Evolutionary conservation across 2,329 filamentous ascomycete species (phyloP), one percentile per base, ranked within the genome.

Genomic region (Exophiala sp.): DNA sequence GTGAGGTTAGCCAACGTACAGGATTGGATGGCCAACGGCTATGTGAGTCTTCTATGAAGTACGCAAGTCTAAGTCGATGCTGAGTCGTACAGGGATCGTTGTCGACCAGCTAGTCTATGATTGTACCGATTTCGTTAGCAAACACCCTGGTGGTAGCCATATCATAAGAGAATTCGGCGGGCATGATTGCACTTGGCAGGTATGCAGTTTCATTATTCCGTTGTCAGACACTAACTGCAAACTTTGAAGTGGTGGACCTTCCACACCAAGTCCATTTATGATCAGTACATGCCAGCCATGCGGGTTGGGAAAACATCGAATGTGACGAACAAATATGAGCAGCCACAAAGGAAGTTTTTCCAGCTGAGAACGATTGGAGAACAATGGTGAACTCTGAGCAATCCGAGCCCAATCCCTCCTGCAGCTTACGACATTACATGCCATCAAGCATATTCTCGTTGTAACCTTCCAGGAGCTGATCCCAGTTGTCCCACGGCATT

Each of bases 211-310:
- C 14, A 18, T 2, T 3, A n/a, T 24, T 2, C 12, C 3, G 2
- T 41, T 29, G 24, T 29, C 24, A 29, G 39, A 11, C 18, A 18
- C 18, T 18, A 18, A 32, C 5, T 2, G n/a, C 10, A 5, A 21
- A 36, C 5, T 32, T 2, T 10, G 7, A 10, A 51, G 49, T 51
- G 49, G 49, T 51, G 49, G 49, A 45, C 49, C 11, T 51, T 51
- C 20, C 49, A 51, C 20, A 45, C 35, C 18, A 32, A 38, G 11
- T 33, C 33, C 3, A 36, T 45, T 32, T 35, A 45, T 18, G 33
- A 51, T 11, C 20, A 36, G 29, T 43, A 51, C 36, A 43, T 41
- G 18, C 39, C 12, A 12, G 9, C 24, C 3, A 36, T 51, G 20
- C 21, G 49, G n/a, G 34, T 45, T 5, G 49, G 33, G 12, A 44